Evolutionary conservation across 2,329 filamentous ascomycete species (phyloP).

Genomic region (Fusarium nelsonii): DNA sequence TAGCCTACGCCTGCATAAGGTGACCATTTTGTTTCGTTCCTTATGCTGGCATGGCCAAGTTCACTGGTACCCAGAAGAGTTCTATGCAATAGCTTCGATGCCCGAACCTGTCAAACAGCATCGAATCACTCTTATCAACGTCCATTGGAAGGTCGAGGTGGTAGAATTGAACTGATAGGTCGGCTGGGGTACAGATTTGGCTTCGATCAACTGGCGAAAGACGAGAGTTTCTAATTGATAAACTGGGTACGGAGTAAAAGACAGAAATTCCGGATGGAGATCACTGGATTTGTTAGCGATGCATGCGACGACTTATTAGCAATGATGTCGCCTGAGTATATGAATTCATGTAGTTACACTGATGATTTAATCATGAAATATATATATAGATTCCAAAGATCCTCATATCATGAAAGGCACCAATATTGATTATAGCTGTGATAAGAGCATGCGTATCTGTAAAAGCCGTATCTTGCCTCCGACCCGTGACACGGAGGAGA

Average conservation of each 20-base stretch:
- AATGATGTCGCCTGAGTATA: background rate
- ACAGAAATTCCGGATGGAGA: constrained; percentile 2
- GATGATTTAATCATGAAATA: background rate
- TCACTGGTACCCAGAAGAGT: no score
- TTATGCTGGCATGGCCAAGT: no score
- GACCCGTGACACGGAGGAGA: constrained; percentile 30
- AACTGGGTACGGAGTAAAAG: constrained; percentile 14
- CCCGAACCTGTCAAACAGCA: background rate
- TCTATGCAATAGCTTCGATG: background rate
- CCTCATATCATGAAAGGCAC: background rate
- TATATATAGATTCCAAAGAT: background rate
- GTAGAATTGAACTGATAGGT: no score
- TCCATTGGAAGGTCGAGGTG: background rate
- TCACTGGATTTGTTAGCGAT: constrained; percentile 3
- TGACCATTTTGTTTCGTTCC: no score
- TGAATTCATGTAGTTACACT: background rate
- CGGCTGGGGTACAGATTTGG: background rate
- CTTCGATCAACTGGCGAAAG: background rate
- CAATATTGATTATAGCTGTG: background rate
- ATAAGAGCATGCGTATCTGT: background rate
- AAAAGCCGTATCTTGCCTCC: background rate
- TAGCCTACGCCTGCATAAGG: no score
- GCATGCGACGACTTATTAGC: background rate
- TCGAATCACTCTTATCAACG: background rate
- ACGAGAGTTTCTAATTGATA: background rate